These are phyloP conservation scores for Anthostomella pinea DNA, from an alignment of 2,329 filamentous ascomycete species.

Conservation along the genomic window DNA sequence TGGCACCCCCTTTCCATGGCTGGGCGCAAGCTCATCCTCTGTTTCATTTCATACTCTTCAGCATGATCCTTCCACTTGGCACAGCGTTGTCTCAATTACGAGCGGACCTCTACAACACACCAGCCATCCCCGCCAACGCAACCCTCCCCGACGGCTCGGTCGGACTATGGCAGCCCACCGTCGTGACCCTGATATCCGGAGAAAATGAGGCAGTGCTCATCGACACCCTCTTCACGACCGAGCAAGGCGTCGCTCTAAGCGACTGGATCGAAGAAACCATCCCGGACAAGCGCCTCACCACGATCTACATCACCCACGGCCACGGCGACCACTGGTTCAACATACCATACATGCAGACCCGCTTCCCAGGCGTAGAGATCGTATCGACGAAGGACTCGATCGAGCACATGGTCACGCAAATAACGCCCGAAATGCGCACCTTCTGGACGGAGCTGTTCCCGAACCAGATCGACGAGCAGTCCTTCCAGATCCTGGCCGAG, in stretches of 20 bases:
- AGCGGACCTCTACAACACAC: conserved; percentile 12
- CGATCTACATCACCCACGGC: conserved; percentile 41
- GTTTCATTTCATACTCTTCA: too few relatives aligned
- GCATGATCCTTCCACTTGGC: too few relatives aligned
- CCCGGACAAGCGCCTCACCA: conserved; percentile 26
- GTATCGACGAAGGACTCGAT: conserved; percentile 24
- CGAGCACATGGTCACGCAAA: conserved; percentile 22
- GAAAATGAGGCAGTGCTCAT: conserved; percentile 34
- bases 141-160: conserved; percentile 9
- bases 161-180: conserved; percentile 12
- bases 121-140: conserved; percentile 5
- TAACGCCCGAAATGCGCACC: conserved; percentile 8
- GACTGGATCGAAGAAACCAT: conserved; percentile 36
- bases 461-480: conserved; percentile 17
- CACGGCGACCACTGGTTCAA: conserved; percentile 42
- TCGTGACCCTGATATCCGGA: conserved; percentile 12
- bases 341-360: conserved; percentile 24
- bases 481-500: conserved; percentile 13
- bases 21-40: too few relatives aligned
- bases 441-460: conserved; percentile 27
- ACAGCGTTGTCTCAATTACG: too few relatives aligned
- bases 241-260: conserved; percentile 30
- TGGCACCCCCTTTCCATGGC: too few relatives aligned
- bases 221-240: conserved; percentile 33
- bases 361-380: conserved; percentile 25